Base-by-base conservation (phyloP, 2,329 filamentous ascomycete species). In the Sporothrix mexicana region DNA sequence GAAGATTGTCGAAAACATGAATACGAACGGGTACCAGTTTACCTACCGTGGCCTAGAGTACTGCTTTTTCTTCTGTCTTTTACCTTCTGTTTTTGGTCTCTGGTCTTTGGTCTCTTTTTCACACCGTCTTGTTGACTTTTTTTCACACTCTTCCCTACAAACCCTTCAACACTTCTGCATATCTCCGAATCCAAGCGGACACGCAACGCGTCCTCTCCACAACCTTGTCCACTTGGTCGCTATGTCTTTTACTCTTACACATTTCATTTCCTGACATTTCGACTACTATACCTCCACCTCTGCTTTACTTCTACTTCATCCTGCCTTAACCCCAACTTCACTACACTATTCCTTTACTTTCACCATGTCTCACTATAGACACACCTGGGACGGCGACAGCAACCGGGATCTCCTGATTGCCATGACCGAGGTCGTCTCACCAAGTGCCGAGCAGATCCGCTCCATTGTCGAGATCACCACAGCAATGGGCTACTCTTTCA, bases 391-490 rank as follows among this genome's bases (percentile, higher is more conserved):
- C 7, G 73, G 74, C 3, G 75, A 77, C 0, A 76, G 78, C 3
- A 76, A 81, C 43, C 76, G 78, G 9, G 78, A 79, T 53, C 76
- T 81, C 0, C 77, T 81, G 8, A 74, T 75, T 13, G 77, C 76
- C 30, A 74, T 79, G 9, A 69, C 74, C 4, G 74, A 79, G 0
- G 76, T 75, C 1, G 45, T 78, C 0, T 70, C 73, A 13, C 80
- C 79, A 0, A 75, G 72, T 9, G 76, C 76, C 45, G 76, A 77
- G 2, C 73, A 78, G 17, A 76, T 80, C 10, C 75, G 75, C 2
- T 30, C 62, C 0, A 76, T 81, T 30, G 75, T 77, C 62, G 72
- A 72, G 0, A 75, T 74, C 2, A 77, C 80, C 70, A 74, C 76
- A 2, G 67, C 61, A 0, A 72, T 77, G 25, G 78, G 79, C 3